phyloP scores from a whole-genome alignment of 2,329 filamentous ascomycete species.

The Chrysoporthe cubensis region DNA sequence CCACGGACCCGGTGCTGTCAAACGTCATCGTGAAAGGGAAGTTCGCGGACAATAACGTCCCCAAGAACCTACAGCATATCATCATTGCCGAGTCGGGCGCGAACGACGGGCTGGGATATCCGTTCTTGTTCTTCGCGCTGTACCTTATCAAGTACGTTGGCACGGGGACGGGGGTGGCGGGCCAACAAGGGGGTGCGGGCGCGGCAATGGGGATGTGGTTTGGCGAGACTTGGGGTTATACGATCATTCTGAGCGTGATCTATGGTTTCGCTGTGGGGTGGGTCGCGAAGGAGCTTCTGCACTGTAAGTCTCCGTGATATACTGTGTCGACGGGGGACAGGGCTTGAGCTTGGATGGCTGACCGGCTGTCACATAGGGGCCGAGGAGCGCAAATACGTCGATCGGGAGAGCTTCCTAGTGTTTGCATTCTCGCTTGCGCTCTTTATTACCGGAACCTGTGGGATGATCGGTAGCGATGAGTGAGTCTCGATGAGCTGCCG shows the following conservation, averaged over 20 bases:
- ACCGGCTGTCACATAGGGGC: constrained; percentile 47
- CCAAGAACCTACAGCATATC: constrained; percentile 77
- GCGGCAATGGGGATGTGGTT: constrained; percentile 82
- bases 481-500: constrained; percentile 10
- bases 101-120: constrained; percentile 88
- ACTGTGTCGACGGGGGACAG: too few relatives aligned
- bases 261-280: constrained; percentile 82
- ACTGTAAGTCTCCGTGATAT: constrained; percentile 52
- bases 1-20: constrained; percentile 85
- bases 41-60: constrained; percentile 90
- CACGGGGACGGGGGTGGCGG: constrained; percentile 50
- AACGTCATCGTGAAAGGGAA: constrained; percentile 93
- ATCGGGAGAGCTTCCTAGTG: constrained; percentile 84
- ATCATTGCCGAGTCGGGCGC: constrained; percentile 83
- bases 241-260: constrained; percentile 74
- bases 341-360: not conserved
- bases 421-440: constrained; percentile 84
- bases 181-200: constrained; percentile 60
- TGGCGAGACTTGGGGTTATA: constrained; percentile 83
- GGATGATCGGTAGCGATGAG: constrained; percentile 86
- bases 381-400: constrained; percentile 78
- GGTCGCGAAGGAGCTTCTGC: constrained; percentile 79
- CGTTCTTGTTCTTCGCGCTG: constrained; percentile 82
- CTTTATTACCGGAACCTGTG: constrained; percentile 85
- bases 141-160: constrained; percentile 80